Conservation (phyloP, 768 basidiomycete genomes). For the Clitopilus passeckerianus region DNA sequence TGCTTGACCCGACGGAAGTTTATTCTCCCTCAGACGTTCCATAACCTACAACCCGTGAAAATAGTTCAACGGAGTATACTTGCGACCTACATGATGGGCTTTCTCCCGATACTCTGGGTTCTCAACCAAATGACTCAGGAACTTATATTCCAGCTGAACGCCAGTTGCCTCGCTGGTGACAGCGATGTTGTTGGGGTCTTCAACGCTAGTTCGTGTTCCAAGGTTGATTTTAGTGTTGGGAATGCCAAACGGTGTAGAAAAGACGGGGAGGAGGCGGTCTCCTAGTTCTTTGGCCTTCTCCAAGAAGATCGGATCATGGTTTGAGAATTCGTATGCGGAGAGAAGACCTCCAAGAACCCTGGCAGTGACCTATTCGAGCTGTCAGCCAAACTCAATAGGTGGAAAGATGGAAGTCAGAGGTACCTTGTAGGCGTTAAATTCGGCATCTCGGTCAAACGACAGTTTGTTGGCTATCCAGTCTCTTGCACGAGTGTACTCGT, state of each 20-base stretch:
- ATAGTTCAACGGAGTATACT: background rate
- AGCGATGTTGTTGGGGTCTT: conserved; percentile 60
- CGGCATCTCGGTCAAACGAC: conserved; percentile 74
- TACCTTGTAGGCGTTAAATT: conserved; percentile 77
- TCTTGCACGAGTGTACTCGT: conserved; percentile 77
- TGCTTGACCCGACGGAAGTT: conserved; percentile 63
- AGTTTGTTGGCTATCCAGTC: conserved; percentile 71
- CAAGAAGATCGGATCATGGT: conserved; percentile 65
- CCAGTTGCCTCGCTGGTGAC: conserved; percentile 86
- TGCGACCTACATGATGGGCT: conserved; percentile 56
- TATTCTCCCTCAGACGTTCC: conserved; percentile 58
- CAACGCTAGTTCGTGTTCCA: conserved; percentile 49
- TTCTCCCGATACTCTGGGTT: conserved; percentile 81
- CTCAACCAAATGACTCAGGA: conserved; percentile 73
- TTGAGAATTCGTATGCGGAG: conserved; percentile 81
- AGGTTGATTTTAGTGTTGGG: conserved; percentile 80
- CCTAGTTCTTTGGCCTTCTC: conserved; percentile 79
- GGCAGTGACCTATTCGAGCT: conserved; percentile 73
- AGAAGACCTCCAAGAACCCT: conserved; percentile 89
- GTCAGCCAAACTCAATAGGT: background rate
- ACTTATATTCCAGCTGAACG: conserved; percentile 86
- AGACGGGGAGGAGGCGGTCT: conserved; percentile 76
- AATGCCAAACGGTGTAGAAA: conserved; percentile 78
- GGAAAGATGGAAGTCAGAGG: background rate
- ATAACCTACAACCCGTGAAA: conserved; percentile 38